A percentile compares a stretch with the other conserved stretches of the same genome.
phyloP scores from a whole-genome alignment of 352 stramenopile species.

The Albugo laibachii region DNA sequence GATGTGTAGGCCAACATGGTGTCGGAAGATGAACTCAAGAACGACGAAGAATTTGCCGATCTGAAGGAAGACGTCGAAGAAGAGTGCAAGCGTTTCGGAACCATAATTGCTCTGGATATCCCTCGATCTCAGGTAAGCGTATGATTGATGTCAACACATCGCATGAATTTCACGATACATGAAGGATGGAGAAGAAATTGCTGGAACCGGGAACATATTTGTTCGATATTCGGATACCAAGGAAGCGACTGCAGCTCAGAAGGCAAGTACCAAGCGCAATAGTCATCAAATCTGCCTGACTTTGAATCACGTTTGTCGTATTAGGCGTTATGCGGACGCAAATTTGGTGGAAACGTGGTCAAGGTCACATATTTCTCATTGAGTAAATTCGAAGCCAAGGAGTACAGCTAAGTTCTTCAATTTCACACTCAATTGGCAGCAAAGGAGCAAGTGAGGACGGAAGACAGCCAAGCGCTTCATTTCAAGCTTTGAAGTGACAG shows the following conservation, averaged over 20 bases:
- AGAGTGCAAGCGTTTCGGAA: conserved; percentile 76
- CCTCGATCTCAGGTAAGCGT: conserved; percentile 49
- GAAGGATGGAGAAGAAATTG: conserved; percentile 32
- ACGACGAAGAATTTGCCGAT: conserved; percentile 76
- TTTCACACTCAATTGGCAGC: no score
- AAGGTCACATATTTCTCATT: conserved; percentile 58
- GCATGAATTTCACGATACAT: not conserved
- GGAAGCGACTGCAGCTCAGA: conserved; percentile 38
- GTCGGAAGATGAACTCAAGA: conserved; percentile 54
- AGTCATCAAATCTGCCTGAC: not conserved
- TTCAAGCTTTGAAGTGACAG: no score
- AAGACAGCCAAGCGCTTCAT: no score
- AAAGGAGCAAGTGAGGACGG: no score
- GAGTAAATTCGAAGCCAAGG: conserved; percentile 46
- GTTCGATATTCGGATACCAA: conserved; percentile 42
- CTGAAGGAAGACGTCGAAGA: conserved; percentile 79
- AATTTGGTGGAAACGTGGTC: conserved; percentile 75
- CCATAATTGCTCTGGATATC: conserved; percentile 46
- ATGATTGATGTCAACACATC: not conserved
- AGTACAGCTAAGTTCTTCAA: conserved; percentile 4
- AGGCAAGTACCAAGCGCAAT: conserved; percentile 21
- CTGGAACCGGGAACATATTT: conserved; percentile 61
- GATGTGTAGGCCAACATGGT: conserved; percentile 60
- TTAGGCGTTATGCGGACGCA: conserved; percentile 62
- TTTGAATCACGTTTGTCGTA: conserved; percentile 1